Percentiles rank a stretch among this genome's conserved stretches.
phyloP scores from a whole-genome alignment of 2,329 filamentous ascomycete genomes.

The Aureobasidium pullulans region DNA sequence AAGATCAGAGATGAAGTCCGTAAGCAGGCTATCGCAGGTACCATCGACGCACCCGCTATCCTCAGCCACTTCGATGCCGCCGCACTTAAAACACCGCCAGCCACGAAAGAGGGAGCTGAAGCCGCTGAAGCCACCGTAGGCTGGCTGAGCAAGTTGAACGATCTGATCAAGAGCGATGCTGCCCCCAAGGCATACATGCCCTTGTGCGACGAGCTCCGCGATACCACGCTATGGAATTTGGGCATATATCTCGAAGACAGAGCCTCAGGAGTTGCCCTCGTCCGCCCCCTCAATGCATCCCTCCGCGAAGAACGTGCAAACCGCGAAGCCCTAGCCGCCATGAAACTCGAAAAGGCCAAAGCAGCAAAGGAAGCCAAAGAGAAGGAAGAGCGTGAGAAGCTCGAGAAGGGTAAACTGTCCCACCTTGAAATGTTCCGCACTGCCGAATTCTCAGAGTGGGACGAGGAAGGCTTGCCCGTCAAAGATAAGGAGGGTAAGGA shows the following conservation, averaged over 20 bases:
- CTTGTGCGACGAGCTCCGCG: slow-evolving; percentile 73
- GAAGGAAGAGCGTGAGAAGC: slow-evolving; percentile 41
- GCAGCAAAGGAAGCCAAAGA: slow-evolving; percentile 41
- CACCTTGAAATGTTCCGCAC: slow-evolving; percentile 53
- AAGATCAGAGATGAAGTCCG: slow-evolving; percentile 52
- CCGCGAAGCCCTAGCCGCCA: slow-evolving; percentile 47
- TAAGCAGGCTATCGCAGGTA: slow-evolving; percentile 45
- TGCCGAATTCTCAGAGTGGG: slow-evolving; percentile 67
- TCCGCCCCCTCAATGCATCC: slow-evolving; percentile 53
- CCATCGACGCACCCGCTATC: slow-evolving; percentile 32
- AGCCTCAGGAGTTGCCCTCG: slow-evolving; percentile 59
- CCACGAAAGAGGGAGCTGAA: slow-evolving; percentile 21
- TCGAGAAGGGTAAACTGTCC: slow-evolving; percentile 51
- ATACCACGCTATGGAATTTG: slow-evolving; percentile 71
- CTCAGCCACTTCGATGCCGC: slow-evolving; percentile 18
- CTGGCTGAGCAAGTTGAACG: slow-evolving; percentile 56
- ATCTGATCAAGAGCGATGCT: slow-evolving; percentile 40
- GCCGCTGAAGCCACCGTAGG: slow-evolving; percentile 44
- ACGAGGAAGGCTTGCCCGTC: slow-evolving; percentile 71
- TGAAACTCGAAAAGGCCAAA: slow-evolving; percentile 35
- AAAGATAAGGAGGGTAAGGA: slow-evolving; percentile 72
- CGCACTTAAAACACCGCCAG: slow-evolving; percentile 18
- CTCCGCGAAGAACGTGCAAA: slow-evolving; percentile 44
- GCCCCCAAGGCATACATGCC: slow-evolving; percentile 65
- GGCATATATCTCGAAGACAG: slow-evolving; percentile 86